Evolutionary conservation across 2,329 filamentous ascomycete genomes (phyloP), one percentile per base, ranked within the genome.

Genomic region (Aspergillus eucalypticola): DNA sequence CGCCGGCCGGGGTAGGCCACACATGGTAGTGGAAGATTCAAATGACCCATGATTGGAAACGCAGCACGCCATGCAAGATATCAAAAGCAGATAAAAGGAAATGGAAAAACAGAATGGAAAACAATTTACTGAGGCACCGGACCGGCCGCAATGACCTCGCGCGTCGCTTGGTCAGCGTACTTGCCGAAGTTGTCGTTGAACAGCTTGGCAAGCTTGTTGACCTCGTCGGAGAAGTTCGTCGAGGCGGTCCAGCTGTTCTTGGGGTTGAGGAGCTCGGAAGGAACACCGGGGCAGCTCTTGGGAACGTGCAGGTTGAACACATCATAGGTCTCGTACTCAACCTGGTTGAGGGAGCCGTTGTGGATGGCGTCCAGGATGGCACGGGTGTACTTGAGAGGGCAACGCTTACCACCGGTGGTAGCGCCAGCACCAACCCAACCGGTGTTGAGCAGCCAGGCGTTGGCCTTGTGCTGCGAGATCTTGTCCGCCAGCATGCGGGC

Each of bases 181-280:
- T 97, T 96, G 83, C 92, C 88, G 82, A 99, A 99, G 86, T 99
- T 99, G 81, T 97, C 91, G 73, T 89, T 87, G 85, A 99, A 99
- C 65, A 98, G 86, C 65, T 81, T 83, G 71, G 89, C 95, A 38
- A 99, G 88, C 85, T 97, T 98, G 78, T 84, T 89, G 48, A 98
- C 94, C 79, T 97, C 94, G 55, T 83, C 83, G 73, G 88, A 85
- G 86, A 98, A 98, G 81, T 91, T 88, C 54, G 84, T 82, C 50
- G 91, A 90, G 41, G 88, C 88, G 42, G 89, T 96, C 95, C 95
- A 99, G 70, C 90, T 91, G 78, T 89, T 93, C 80, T 89, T 88
- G 67, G 95, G 95, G 87, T 99, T 98, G 75, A 99, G 88, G 39
- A 99, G 85, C 82, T 98, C 94, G 62, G 86, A 84, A 54, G 95